Evolutionary conservation across 2,329 filamentous ascomycete genomes (phyloP).

Genomic region (Cytospora piceicola): DNA sequence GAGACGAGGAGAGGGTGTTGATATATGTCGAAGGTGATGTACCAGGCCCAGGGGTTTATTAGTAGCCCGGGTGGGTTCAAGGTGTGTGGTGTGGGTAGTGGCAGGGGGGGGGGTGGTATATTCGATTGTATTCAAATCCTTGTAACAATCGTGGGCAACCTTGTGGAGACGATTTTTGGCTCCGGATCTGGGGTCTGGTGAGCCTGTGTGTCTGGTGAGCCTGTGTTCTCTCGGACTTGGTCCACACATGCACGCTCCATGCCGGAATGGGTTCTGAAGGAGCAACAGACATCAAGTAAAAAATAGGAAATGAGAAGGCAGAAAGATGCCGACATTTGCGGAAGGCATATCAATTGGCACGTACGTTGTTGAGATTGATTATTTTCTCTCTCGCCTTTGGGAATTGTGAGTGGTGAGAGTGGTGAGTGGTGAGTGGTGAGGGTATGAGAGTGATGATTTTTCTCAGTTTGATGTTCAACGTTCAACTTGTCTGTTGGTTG

Average conservation of each 20-base stretch:
- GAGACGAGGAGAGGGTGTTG: conserved; percentile 35
- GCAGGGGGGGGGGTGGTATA: conserved; percentile 34
- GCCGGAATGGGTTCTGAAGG: conserved; percentile 34
- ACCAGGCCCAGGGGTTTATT: conserved; percentile 33
- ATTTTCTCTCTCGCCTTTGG: background rate
- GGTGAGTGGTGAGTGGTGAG: background rate
- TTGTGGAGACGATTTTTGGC: conserved; percentile 38
- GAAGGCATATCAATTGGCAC: conserved; percentile 11
- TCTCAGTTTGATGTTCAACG: conserved; percentile 3
- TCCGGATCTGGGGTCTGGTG: conserved; percentile 42
- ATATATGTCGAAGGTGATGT: conserved; percentile 37
- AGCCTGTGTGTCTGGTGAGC: conserved; percentile 44
- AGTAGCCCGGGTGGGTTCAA: conserved; percentile 34
- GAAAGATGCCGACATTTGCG: conserved; percentile 2
- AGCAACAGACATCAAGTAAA: conserved; percentile 30
- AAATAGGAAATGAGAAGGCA: conserved; percentile 31
- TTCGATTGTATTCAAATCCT: conserved; percentile 37
- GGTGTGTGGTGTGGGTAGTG: conserved; percentile 30
- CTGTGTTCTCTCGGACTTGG: conserved; percentile 37
- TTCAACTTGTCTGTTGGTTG: background rate
- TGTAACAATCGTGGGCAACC: conserved; percentile 33
- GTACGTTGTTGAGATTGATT: conserved; percentile 10
- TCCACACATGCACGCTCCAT: conserved; percentile 38
- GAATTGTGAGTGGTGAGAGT: background rate
- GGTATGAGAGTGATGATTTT: background rate